A percentile compares a stretch with the other conserved stretches of the same genome.
Evolutionary conservation across 306 rosid species (phyloP).

Genomic region (Heteromeles arbutifolia): DNA sequence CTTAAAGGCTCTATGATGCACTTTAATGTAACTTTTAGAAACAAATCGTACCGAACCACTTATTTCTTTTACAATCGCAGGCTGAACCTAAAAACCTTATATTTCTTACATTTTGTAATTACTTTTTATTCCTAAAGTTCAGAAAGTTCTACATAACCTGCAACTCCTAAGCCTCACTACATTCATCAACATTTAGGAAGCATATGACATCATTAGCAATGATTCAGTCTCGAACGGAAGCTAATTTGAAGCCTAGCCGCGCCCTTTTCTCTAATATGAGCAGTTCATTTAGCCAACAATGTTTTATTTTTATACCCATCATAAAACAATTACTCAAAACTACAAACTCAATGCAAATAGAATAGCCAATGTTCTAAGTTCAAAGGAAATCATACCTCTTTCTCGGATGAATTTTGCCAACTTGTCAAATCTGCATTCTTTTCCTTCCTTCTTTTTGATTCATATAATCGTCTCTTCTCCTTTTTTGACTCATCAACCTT

Average conservation of each 20-base stretch:
- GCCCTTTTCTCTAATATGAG: background rate
- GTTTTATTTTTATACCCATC: background rate
- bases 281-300: background rate
- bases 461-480: constrained; percentile 72
- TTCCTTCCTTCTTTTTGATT: constrained; percentile 51
- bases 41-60: background rate
- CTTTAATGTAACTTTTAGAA: background rate
- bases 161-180: background rate
- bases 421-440: constrained; percentile 39
- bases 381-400: constrained; percentile 44
- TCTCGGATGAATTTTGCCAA: constrained; percentile 44
- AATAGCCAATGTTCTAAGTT: constrained; percentile 11
- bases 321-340: background rate
- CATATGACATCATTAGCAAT: background rate
- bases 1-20: background rate
- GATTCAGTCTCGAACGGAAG: background rate
- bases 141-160: background rate
- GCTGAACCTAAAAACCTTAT: background rate
- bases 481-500: constrained; percentile 54
- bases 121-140: background rate
- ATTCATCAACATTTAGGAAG: background rate
- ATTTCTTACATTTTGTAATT: background rate
- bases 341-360: constrained; percentile 9
- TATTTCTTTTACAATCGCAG: background rate
- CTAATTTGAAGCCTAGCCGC: background rate